Conservation (phyloP, 2,329 filamentous ascomycete species). For the Diaporthe sp. region DNA sequence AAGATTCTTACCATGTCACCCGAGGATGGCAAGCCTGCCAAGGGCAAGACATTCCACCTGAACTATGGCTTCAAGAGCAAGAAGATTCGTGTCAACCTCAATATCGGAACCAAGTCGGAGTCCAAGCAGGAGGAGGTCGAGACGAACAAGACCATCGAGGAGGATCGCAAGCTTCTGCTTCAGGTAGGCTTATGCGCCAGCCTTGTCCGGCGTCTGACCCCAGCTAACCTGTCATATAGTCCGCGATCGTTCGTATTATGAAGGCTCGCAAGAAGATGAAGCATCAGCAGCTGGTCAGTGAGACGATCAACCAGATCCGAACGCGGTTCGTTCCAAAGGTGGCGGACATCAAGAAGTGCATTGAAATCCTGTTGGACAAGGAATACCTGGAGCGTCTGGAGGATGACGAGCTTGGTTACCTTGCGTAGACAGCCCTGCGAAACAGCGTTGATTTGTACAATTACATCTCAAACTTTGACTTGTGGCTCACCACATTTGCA, state of each 20-base stretch:
- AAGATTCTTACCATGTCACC: slow-evolving; percentile 85
- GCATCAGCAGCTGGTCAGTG: slow-evolving; percentile 92
- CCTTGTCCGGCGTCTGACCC: not conserved
- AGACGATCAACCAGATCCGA: slow-evolving; percentile 96
- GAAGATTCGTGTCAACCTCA: slow-evolving; percentile 97
- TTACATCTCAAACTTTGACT: slow-evolving; percentile 30
- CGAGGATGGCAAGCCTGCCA: slow-evolving; percentile 80
- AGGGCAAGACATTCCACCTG: slow-evolving; percentile 84
- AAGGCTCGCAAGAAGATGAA: slow-evolving; percentile 99
- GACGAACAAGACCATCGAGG: slow-evolving; percentile 99
- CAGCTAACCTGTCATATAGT: slow-evolving; percentile 67
- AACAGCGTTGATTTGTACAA: slow-evolving; percentile 25
- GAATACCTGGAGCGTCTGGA: slow-evolving; percentile 97
- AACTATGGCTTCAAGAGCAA: slow-evolving; percentile 99
- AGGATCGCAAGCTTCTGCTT: slow-evolving; percentile 95
- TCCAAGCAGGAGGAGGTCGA: slow-evolving; percentile 96
- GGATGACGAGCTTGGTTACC: slow-evolving; percentile 93
- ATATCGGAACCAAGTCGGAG: slow-evolving; percentile 94
- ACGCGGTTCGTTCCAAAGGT: slow-evolving; percentile 94
- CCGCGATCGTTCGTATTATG: slow-evolving; percentile 99
- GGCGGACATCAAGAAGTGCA: slow-evolving; percentile 98
- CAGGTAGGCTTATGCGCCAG: slow-evolving; percentile 77
- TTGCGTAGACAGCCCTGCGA: slow-evolving; percentile 72
- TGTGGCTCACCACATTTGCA: slow-evolving; percentile 6
- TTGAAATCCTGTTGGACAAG: slow-evolving; percentile 98